Percentiles rank a stretch among this genome's conserved stretches.
These are phyloP conservation scores for Cylindrotheca fusiformis DNA, from an alignment of 108 stramenopile species.

Conservation along the genomic window DNA sequence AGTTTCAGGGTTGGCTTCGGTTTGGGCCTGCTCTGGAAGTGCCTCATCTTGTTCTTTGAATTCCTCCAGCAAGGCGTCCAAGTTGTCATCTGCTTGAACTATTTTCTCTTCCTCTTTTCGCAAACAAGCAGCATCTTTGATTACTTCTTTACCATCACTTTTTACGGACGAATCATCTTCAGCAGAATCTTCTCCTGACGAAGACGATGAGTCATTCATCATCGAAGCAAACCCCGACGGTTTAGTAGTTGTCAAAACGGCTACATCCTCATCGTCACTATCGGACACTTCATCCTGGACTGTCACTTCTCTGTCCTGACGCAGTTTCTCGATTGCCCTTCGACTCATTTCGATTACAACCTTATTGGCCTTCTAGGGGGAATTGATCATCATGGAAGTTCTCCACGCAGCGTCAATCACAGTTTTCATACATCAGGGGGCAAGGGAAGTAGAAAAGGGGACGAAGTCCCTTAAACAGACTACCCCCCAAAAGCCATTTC, in stretches of 20 bases:
- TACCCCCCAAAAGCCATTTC: too few relatives aligned
- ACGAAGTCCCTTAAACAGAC: too few relatives aligned
- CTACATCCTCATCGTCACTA: slow-evolving; percentile 20
- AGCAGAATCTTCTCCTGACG: slow-evolving; percentile 28
- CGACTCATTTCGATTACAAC: too few relatives aligned
- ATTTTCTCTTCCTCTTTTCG: slow-evolving; percentile 19
- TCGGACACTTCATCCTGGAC: slow-evolving; percentile 9
- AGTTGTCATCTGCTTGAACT: slow-evolving; percentile 31
- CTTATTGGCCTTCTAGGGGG: too few relatives aligned
- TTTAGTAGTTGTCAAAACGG: not conserved
- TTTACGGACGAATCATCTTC: slow-evolving; percentile 31
- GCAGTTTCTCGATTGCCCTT: slow-evolving; percentile 57
- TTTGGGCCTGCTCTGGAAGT: not conserved
- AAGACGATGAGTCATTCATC: slow-evolving; percentile 16
- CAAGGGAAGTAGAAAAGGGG: too few relatives aligned
- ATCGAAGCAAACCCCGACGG: slow-evolving; percentile 15
- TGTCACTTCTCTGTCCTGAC: slow-evolving; percentile 45
- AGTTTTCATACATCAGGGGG: too few relatives aligned
- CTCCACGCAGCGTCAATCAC: too few relatives aligned
- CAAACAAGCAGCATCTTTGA: slow-evolving; percentile 1
- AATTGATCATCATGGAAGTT: too few relatives aligned
- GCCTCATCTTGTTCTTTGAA: slow-evolving; percentile 43
- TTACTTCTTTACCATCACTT: slow-evolving; percentile 6
- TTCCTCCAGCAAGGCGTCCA: slow-evolving; percentile 53
- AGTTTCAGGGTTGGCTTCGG: slow-evolving; percentile 1